Base-by-base conservation (phyloP, 345 rosid species). In the Aethionema arabicum region DNA sequence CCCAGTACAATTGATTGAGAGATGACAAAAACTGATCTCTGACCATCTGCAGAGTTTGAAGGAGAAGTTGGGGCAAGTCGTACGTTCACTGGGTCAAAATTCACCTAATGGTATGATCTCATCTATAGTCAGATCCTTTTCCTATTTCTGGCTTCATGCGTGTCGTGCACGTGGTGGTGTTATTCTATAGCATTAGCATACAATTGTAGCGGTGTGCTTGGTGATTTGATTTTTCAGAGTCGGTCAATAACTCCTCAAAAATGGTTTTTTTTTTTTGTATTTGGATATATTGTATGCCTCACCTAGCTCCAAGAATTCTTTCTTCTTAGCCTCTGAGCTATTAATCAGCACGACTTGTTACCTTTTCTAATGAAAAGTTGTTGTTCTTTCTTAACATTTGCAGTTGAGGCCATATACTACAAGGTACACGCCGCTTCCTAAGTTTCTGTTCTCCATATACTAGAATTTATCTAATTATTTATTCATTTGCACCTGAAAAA, bases 351-450 rank as follows among this genome's bases (percentile, higher is more conserved):
- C 4, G 14, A 29, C 7, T 71, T 58, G 70, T 52, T 31, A 32
- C 42, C 59, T 56, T 15, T 66, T 52, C 54, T 68, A 50, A 63
- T 15, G 42, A 37, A 33, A 41, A 10, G 9, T 57, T 56, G 38
- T 14, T 57, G 6, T 7, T 53, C 5, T 47, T 78, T 51, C 32
- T 40, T 58, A 61, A 35, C 11, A 4, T 63, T 72, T 85, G 78
- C 97, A 87, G 96, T 74, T 60, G 95, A 76, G 70, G 60, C 67
- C 8, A 67, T 83, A 72, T 85, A 77, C 78, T 90, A 80, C 74
- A 87, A 87, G 99, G 99, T 89, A 49, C 39, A 73, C 59, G 6
- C 38, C 37, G 53, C 44, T 61, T 52, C 59, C 44, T 75, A 56
- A 37, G 53, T 61, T 39, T 31, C 13, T 3, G 4, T 9, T 11